Evolutionary conservation across 2,329 filamentous ascomycete species (phyloP).

Genomic region (Dactylella cylindrospora): DNA sequence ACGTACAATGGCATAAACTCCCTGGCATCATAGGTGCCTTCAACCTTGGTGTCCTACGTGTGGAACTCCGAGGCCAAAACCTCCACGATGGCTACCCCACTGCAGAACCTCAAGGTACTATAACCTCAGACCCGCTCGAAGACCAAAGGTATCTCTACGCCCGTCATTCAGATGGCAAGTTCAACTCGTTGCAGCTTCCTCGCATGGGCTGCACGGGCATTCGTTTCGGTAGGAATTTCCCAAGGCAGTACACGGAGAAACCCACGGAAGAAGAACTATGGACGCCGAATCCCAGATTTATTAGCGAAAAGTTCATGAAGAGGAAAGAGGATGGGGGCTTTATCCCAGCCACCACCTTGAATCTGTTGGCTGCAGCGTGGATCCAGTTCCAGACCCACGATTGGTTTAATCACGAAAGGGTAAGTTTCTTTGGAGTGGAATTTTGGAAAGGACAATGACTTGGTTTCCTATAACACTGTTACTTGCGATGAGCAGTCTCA

Average conservation of each 20-base stretch:
- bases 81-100: slow-evolving; percentile 55
- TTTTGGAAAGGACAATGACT: not conserved
- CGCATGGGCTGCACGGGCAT: slow-evolving; percentile 56
- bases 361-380: slow-evolving; percentile 57
- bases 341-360: slow-evolving; percentile 55
- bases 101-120: slow-evolving; percentile 52
- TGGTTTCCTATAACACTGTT: not conserved
- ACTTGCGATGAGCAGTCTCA: too few relatives aligned
- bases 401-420: slow-evolving; percentile 52
- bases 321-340: slow-evolving; percentile 52
- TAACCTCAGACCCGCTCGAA: slow-evolving; percentile 48
- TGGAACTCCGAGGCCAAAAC: slow-evolving; percentile 55
- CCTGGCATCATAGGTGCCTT: slow-evolving; percentile 53
- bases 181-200: slow-evolving; percentile 54
- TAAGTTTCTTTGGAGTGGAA: slow-evolving; percentile 28
- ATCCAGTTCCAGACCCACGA: slow-evolving; percentile 58
- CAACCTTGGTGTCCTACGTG: slow-evolving; percentile 54
- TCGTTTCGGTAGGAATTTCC: slow-evolving; percentile 56
- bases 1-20: slow-evolving; percentile 55
- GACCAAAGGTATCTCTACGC: slow-evolving; percentile 51
- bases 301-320: slow-evolving; percentile 55
- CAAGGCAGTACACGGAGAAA: slow-evolving; percentile 51
- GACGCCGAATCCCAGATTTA: slow-evolving; percentile 55
- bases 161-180: slow-evolving; percentile 55
- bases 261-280: slow-evolving; percentile 54